Evolutionary conservation across 1,284 basidiomycete species (phyloP).

Genomic region (Leccinum fuscescens): DNA sequence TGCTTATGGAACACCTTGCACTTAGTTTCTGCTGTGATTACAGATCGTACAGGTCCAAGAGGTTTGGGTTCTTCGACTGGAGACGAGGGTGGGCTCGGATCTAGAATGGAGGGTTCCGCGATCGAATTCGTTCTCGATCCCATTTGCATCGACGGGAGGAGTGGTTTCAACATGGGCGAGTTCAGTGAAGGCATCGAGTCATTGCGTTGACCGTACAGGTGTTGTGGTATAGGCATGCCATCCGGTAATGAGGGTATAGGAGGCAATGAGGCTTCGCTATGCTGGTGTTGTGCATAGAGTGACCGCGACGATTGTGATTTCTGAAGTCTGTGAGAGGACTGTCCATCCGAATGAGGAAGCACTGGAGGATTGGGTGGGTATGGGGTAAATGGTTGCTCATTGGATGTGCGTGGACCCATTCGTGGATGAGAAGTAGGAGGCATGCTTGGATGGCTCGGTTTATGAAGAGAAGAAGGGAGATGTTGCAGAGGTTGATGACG

Average conservation of each 20-base stretch:
- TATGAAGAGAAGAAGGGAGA: constrained; percentile 29
- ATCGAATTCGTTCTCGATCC: constrained; percentile 51
- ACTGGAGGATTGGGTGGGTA: constrained; percentile 10
- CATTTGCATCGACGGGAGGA: constrained; percentile 63
- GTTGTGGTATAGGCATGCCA: constrained; percentile 38
- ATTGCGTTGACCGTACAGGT: constrained; percentile 20
- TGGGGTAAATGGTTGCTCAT: constrained; percentile 11
- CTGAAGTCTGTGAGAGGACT: constrained; percentile 41
- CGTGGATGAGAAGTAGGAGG: constrained; percentile 5
- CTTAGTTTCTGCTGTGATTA: constrained; percentile 91
- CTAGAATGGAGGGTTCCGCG: constrained; percentile 53
- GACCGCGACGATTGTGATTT: constrained; percentile 65
- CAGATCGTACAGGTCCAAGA: constrained; percentile 68
- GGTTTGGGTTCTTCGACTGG: constrained; percentile 59
- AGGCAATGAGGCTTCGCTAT: constrained; percentile 37
- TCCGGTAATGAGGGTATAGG: constrained; percentile 47
- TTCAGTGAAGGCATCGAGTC: constrained; percentile 28
- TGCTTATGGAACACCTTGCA: constrained; percentile 98
- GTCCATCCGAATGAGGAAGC: constrained; percentile 26
- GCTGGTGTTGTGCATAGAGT: constrained; percentile 53
- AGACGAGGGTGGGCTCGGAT: constrained; percentile 76
- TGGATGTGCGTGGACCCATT: constrained; percentile 1
- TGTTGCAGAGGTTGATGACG: constrained; percentile 26
- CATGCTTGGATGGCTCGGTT: constrained; percentile 11
- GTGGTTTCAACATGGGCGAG: constrained; percentile 51